Conservation (phyloP, 768 basidiomycete genomes). For the Macrolepiota dolichaula region DNA sequence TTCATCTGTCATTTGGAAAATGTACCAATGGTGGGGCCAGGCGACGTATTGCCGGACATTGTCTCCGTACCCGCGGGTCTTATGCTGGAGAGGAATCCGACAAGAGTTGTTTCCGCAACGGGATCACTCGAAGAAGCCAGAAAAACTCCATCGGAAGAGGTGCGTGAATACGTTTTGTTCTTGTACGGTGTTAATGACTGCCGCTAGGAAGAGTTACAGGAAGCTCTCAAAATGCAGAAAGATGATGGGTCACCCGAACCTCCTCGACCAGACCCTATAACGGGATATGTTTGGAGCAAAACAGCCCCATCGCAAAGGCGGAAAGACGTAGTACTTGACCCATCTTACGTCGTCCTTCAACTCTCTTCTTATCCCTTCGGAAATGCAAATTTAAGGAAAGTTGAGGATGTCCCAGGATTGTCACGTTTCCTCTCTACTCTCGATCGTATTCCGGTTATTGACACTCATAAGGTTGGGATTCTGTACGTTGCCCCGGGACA, state of each 20-base stretch:
- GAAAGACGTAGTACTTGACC: slow-evolving; percentile 82
- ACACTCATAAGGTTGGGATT: slow-evolving; percentile 95
- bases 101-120: slow-evolving; percentile 27
- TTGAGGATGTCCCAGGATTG: slow-evolving; percentile 39
- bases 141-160: slow-evolving; percentile 13
- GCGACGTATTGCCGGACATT: slow-evolving; percentile 80
- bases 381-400: slow-evolving; percentile 39
- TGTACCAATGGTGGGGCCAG: slow-evolving; percentile 78
- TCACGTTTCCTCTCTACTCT: slow-evolving; percentile 29
- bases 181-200: background rate
- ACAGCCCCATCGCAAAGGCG: slow-evolving; percentile 85
- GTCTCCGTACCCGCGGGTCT: slow-evolving; percentile 69
- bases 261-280: slow-evolving; percentile 65
- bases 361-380: slow-evolving; percentile 64
- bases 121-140: slow-evolving; percentile 19
- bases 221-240: slow-evolving; percentile 19
- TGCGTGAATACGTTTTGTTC: slow-evolving; percentile 7
- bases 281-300: slow-evolving; percentile 86
- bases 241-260: slow-evolving; percentile 20
- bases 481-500: slow-evolving; percentile 96
- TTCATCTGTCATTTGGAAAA: slow-evolving; percentile 88
- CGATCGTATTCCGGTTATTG: slow-evolving; percentile 89
- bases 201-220: slow-evolving; percentile 24
- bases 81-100: slow-evolving; percentile 59
- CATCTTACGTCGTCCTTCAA: slow-evolving; percentile 82